Percentiles rank a stretch among this genome's conserved stretches.
These are phyloP conservation scores for Nicotiana benthamiana DNA, from an alignment of 257 asterid species.

Conservation along the genomic window DNA sequence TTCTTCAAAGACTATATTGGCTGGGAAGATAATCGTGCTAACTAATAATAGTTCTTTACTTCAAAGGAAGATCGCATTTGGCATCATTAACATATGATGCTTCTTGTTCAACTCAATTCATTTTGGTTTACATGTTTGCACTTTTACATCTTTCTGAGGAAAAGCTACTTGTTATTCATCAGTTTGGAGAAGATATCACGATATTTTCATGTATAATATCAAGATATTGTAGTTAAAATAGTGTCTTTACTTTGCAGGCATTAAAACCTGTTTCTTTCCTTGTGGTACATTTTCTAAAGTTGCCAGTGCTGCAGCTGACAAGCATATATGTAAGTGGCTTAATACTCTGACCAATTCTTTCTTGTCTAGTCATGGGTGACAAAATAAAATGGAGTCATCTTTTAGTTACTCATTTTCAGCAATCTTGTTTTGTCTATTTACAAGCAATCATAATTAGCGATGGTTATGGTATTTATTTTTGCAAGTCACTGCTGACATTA, in stretches of 20 bases:
- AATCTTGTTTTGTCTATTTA: background rate
- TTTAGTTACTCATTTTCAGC: background rate
- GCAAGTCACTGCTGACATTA: background rate
- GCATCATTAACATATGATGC: background rate
- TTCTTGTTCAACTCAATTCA: background rate
- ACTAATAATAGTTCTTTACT: background rate
- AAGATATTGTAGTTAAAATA: background rate
- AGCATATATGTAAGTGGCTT: constrained; percentile 62
- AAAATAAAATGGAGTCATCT: background rate
- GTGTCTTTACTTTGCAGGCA: constrained; percentile 42
- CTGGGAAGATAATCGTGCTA: background rate
- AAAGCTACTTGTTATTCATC: background rate
- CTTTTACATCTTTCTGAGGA: background rate
- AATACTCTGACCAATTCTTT: background rate
- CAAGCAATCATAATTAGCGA: background rate
- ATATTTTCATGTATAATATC: background rate
- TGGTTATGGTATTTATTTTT: background rate
- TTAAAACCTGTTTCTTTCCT: constrained; percentile 63
- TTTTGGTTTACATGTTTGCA: background rate
- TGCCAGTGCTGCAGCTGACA: constrained; percentile 59
- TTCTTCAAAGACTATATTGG: background rate
- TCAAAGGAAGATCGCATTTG: background rate
- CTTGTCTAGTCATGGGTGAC: background rate
- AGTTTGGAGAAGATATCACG: background rate
- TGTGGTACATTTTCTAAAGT: constrained; percentile 75